Conservation (phyloP, 2,329 filamentous ascomycete genomes). For the Periglandula ipomoeae region DNA sequence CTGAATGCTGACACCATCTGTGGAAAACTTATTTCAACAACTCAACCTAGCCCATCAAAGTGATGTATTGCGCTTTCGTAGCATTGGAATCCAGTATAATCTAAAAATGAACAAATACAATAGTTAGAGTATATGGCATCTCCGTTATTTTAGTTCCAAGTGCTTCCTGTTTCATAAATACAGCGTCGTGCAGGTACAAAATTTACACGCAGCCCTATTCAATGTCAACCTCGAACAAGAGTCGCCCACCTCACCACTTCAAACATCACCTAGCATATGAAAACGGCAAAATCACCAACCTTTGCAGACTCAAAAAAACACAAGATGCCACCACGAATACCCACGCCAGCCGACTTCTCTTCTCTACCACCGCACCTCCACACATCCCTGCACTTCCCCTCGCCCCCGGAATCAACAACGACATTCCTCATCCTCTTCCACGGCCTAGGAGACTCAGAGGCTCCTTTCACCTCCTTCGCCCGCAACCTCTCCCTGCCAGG, state of each 20-base stretch:
- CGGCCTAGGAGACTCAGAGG: conserved; percentile 69
- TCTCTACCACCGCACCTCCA: conserved; percentile 31
- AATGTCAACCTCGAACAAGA: no score
- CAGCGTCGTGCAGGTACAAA: no score
- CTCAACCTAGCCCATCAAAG: no score
- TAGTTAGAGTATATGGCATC: no score
- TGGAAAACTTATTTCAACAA: no score
- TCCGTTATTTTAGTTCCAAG: no score
- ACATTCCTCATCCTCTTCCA: conserved; percentile 77
- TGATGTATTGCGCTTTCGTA: no score
- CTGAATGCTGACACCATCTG: no score
- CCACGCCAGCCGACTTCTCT: conserved; percentile 40
- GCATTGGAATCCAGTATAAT: no score
- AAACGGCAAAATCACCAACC: background rate
- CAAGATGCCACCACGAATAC: conserved; percentile 38
- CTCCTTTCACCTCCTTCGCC: conserved; percentile 60
- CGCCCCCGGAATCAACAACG: conserved; percentile 52
- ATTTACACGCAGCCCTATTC: no score
- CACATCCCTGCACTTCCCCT: conserved; percentile 38
- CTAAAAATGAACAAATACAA: no score
- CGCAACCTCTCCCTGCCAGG: conserved; percentile 63
- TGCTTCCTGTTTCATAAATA: no score
- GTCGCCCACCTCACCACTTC: conserved; percentile 2
- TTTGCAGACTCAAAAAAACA: background rate
- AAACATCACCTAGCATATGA: background rate